Conservation (phyloP, 306 rosid species). For the Vigna trinervia region DNA sequence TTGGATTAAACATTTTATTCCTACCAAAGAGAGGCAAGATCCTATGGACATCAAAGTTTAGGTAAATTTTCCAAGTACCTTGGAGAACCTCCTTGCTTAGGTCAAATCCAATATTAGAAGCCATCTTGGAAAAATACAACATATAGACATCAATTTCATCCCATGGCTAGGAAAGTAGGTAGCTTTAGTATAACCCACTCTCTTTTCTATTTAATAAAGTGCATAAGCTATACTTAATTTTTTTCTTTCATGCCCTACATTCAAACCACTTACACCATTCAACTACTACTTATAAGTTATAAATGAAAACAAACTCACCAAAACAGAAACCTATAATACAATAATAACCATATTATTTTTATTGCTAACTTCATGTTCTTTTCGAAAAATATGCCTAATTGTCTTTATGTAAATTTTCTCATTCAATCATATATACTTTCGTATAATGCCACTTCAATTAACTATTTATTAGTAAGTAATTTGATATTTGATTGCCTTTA, state of each 20-base stretch:
- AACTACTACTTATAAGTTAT: slow-evolving; percentile 8
- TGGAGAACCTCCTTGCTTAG: slow-evolving; percentile 39
- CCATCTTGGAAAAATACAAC: slow-evolving; percentile 7
- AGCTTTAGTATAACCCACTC: slow-evolving; percentile 5
- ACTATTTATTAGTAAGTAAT: too few relatives aligned
- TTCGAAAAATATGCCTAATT: too few relatives aligned
- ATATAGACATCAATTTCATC: slow-evolving; percentile 27
- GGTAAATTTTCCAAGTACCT: slow-evolving; percentile 35
- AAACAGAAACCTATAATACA: neutral
- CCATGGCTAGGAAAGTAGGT: neutral
- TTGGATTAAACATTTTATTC: slow-evolving; percentile 1
- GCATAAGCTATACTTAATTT: neutral
- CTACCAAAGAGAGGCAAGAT: slow-evolving; percentile 14
- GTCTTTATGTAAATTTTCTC: too few relatives aligned
- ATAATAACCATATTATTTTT: slow-evolving; percentile 21
- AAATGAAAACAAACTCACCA: slow-evolving; percentile 17
- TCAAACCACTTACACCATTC: slow-evolving; percentile 17
- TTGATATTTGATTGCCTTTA: too few relatives aligned
- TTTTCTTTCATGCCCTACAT: slow-evolving; percentile 1
- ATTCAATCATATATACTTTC: too few relatives aligned
- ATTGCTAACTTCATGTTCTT: too few relatives aligned
- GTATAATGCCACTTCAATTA: too few relatives aligned
- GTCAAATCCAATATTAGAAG: slow-evolving; percentile 41
- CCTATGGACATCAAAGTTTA: slow-evolving; percentile 37
- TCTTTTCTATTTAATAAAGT: neutral